Evolutionary conservation across 2,329 filamentous ascomycete genomes (phyloP).

Genomic region (Neospermospora avenae): DNA sequence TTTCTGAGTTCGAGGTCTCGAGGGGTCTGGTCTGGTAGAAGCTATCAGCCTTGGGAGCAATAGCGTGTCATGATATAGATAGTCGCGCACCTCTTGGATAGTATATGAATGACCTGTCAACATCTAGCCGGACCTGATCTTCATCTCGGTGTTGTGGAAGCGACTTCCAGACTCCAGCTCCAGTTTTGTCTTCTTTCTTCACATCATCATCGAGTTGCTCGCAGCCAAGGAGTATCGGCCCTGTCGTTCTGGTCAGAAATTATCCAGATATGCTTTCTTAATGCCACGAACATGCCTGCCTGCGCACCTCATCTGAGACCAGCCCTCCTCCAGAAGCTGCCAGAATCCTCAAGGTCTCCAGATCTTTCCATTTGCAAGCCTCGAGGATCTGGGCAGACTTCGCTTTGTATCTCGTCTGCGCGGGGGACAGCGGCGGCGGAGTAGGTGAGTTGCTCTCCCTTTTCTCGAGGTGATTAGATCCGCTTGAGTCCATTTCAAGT

Average conservation of each 20-base stretch:
- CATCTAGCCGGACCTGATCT: slow-evolving; percentile 86
- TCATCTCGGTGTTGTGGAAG: slow-evolving; percentile 81
- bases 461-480: slow-evolving; percentile 18
- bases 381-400: slow-evolving; percentile 50
- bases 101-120: slow-evolving; percentile 95
- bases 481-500: slow-evolving; percentile 30
- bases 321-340: slow-evolving; percentile 66
- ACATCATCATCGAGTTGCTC: slow-evolving; percentile 12
- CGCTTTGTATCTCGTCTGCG: slow-evolving; percentile 10
- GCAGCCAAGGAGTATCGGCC: slow-evolving; percentile 58
- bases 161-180: slow-evolving; percentile 38
- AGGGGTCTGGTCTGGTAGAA: slow-evolving; percentile 59
- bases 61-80: slow-evolving; percentile 13
- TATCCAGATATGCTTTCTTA: slow-evolving; percentile 3
- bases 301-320: slow-evolving; percentile 64
- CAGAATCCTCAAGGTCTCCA: slow-evolving; percentile 52
- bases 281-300: slow-evolving; percentile 68
- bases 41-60: slow-evolving; percentile 28
- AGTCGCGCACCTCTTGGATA: slow-evolving; percentile 72
- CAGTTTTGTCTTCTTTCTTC: slow-evolving; percentile 11
- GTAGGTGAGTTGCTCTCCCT: slow-evolving; percentile 5
- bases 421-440: slow-evolving; percentile 9
- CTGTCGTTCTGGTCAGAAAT: slow-evolving; percentile 39
- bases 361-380: slow-evolving; percentile 58
- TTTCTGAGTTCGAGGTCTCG: slow-evolving; percentile 70